Evolutionary conservation across 805 yeast genomes (phyloP).

Genomic region (Saturnispora sekii): DNA sequence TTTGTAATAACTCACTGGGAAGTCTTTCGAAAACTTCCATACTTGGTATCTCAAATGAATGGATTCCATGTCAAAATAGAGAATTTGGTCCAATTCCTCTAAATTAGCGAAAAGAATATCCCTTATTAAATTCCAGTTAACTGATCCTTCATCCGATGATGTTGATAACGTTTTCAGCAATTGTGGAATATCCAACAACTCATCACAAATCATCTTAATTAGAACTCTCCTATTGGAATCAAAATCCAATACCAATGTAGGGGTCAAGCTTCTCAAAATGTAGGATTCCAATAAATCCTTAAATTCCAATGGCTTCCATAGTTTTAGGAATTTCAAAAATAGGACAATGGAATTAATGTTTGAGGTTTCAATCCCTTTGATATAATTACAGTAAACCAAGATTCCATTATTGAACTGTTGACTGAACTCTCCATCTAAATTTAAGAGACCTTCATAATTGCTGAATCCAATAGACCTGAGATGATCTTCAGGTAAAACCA

Average conservation of each 20-base stretch:
- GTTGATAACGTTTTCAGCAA: constrained; percentile 24
- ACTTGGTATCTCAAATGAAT: constrained; percentile 14
- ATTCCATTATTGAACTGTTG: constrained; percentile 21
- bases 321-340: constrained; percentile 24
- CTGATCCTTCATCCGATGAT: no score
- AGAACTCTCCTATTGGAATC: constrained; percentile 29
- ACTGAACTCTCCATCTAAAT: constrained; percentile 22
- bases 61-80: constrained; percentile 10
- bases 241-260: constrained; percentile 27
- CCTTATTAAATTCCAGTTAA: constrained; percentile 11
- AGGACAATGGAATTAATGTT: constrained; percentile 8
- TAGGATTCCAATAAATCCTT: constrained; percentile 17
- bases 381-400: constrained; percentile 19
- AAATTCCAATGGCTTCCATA: constrained; percentile 31
- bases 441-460: constrained; percentile 22
- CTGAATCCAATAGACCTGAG: constrained; percentile 19
- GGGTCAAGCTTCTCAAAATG: constrained; percentile 21
- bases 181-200: constrained; percentile 26
- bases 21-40: constrained; percentile 10
- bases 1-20: constrained; percentile 15
- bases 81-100: constrained; percentile 12
- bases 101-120: constrained; percentile 19
- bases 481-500: constrained; percentile 13
- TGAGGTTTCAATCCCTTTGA: constrained; percentile 15
- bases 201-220: constrained; percentile 29